These are phyloP conservation scores for Brassica balearica DNA, from an alignment of 441 rosid species.

Conservation along the genomic window DNA sequence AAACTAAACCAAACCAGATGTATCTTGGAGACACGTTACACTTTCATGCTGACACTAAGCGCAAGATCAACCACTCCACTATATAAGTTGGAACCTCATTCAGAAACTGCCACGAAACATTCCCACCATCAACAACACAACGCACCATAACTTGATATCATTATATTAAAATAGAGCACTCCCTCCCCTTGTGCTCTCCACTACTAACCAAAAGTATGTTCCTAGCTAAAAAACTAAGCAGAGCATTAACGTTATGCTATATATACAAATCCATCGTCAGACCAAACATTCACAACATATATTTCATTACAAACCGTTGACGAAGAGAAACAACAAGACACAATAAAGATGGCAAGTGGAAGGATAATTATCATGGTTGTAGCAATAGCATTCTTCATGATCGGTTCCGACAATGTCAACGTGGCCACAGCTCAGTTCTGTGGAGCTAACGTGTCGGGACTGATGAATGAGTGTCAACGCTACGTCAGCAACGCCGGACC, in stretches of 20 bases:
- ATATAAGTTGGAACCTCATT: constrained; percentile 24
- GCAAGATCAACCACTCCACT: constrained; percentile 40
- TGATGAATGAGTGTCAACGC: constrained; percentile 44
- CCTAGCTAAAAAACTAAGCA: constrained; percentile 20
- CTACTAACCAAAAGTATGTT: constrained; percentile 4
- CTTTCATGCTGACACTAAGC: background rate
- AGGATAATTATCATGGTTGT: constrained; percentile 15
- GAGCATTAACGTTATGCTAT: constrained; percentile 30
- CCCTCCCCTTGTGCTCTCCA: constrained; percentile 16
- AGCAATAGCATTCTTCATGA: constrained; percentile 29
- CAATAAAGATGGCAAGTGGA: constrained; percentile 22
- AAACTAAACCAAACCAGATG: too few relatives aligned
- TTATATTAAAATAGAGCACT: constrained; percentile 13
- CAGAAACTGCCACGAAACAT: constrained; percentile 31
- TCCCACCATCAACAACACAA: constrained; percentile 28
- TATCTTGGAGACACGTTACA: background rate
- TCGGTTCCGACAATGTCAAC: constrained; percentile 28
- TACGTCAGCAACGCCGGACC: constrained; percentile 39
- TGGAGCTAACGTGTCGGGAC: constrained; percentile 46
- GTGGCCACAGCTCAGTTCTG: constrained; percentile 35
- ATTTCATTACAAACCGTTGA: constrained; percentile 18
- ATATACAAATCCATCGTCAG: constrained; percentile 19
- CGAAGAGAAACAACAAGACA: background rate
- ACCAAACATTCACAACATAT: constrained; percentile 15
- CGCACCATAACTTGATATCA: constrained; percentile 1